These are phyloP conservation scores for Pueraria montana DNA, from an alignment of 306 rosid species.

Conservation along the genomic window DNA sequence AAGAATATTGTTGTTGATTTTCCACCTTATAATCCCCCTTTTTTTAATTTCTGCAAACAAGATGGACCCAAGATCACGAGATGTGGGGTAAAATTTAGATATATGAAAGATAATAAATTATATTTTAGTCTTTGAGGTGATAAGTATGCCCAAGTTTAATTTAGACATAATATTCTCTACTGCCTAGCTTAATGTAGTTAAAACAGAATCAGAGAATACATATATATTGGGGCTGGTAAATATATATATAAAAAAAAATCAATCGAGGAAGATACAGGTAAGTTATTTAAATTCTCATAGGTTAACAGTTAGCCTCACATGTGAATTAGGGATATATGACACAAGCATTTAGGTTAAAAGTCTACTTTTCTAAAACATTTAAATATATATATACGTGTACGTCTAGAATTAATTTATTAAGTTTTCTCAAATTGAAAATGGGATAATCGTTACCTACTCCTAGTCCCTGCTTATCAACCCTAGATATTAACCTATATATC, in stretches of 20 bases:
- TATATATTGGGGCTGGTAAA: not conserved
- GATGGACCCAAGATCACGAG: constrained; percentile 35
- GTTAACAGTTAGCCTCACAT: constrained; percentile 17
- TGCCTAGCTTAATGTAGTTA: not conserved
- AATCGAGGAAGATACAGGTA: not conserved
- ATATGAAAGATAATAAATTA: not conserved
- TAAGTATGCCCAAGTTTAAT: not conserved
- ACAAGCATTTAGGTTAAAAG: constrained; percentile 11
- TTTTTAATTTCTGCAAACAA: not conserved
- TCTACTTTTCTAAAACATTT: not conserved
- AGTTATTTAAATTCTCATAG: not conserved
- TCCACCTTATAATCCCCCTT: not conserved
- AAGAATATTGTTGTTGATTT: constrained; percentile 42
- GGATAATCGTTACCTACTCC: not conserved
- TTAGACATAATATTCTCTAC: not conserved
- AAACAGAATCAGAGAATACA: not conserved
- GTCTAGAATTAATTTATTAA: not conserved
- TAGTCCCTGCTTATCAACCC: not conserved
- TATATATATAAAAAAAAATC: not conserved
- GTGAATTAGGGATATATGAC: no score
- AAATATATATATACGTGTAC: not conserved
- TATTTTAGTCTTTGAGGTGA: not conserved
- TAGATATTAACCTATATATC: not conserved
- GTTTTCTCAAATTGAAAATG: not conserved
- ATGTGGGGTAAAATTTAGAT: constrained; percentile 2